phyloP scores from a whole-genome alignment of 441 rosid genomes.

The Biscutella laevigata region DNA sequence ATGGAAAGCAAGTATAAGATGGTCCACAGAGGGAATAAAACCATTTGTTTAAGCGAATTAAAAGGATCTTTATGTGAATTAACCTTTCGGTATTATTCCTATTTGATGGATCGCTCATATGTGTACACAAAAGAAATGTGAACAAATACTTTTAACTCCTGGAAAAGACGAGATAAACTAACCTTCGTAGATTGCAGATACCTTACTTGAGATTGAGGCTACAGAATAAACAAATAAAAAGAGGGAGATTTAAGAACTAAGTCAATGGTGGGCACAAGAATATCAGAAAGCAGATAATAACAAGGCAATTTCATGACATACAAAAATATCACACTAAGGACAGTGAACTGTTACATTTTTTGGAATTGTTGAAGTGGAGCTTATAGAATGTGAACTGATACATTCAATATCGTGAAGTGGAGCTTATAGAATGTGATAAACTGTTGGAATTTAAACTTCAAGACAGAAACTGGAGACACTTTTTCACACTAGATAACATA shows the following conservation, averaged over 20 bases:
- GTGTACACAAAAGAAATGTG: conserved; percentile 11
- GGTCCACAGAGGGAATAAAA: conserved; percentile 19
- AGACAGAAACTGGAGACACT: no score
- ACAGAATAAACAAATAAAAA: neutral
- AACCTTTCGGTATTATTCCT: conserved; percentile 33
- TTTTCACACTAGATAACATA: neutral
- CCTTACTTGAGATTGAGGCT: conserved; percentile 24
- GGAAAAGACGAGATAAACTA: conserved; percentile 1
- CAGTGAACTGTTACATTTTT: neutral
- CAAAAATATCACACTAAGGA: conserved; percentile 15
- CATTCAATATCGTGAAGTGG: no score
- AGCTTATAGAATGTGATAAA: no score
- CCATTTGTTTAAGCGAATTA: conserved; percentile 8
- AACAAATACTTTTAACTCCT: conserved; percentile 16
- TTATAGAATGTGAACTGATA: no score
- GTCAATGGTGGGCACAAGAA: conserved; percentile 25
- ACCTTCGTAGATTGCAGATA: conserved; percentile 13
- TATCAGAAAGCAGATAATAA: conserved; percentile 11
- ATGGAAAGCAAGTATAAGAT: conserved; percentile 10
- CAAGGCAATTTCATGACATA: conserved; percentile 13
- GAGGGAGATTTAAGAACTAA: neutral
- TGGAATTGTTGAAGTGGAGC: no score
- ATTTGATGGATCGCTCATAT: conserved; percentile 10
- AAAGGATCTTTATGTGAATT: conserved; percentile 16
- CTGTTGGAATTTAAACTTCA: no score